Conservation (phyloP, 2,329 filamentous ascomycete species). For the Pyricularia pennisetigena region DNA sequence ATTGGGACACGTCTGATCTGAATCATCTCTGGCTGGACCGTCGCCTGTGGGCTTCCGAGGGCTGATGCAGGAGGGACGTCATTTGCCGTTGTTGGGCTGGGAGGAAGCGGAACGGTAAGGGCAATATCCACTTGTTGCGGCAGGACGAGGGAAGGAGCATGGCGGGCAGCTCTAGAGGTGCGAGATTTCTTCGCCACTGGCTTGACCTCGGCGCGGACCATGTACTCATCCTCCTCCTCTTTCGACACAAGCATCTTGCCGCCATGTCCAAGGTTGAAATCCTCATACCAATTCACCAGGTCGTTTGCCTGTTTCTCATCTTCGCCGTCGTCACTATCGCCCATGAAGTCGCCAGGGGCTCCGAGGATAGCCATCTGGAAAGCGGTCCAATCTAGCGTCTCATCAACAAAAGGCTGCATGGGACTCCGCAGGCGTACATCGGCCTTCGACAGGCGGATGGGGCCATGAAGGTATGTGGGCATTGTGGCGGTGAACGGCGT, state of each 20-base stretch:
- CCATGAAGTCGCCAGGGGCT: slow-evolving; percentile 40
- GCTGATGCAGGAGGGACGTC: background rate
- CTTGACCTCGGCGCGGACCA: background rate
- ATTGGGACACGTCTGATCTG: slow-evolving; percentile 27
- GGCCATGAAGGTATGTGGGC: slow-evolving; percentile 43
- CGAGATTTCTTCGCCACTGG: slow-evolving; percentile 1
- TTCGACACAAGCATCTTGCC: slow-evolving; percentile 25
- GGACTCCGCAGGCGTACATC: slow-evolving; percentile 19
- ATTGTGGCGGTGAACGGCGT: slow-evolving; percentile 38
- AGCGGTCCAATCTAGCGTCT: slow-evolving; percentile 51
- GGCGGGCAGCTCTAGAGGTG: background rate
- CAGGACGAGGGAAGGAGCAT: background rate
- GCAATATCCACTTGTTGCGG: slow-evolving; percentile 3
- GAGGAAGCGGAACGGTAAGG: background rate
- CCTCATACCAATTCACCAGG: slow-evolving; percentile 40
- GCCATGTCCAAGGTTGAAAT: slow-evolving; percentile 33
- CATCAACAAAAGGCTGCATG: slow-evolving; percentile 27
- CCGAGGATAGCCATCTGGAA: slow-evolving; percentile 57
- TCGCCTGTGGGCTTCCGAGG: background rate
- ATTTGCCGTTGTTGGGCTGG: slow-evolving; percentile 6
- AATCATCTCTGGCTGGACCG: slow-evolving; percentile 12
- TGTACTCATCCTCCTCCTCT: slow-evolving; percentile 1
- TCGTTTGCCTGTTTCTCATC: slow-evolving; percentile 39
- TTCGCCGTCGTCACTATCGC: slow-evolving; percentile 29
- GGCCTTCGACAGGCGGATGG: slow-evolving; percentile 39